Base-by-base conservation (phyloP, 2,329 filamentous ascomycete species). In the Paraphaeosphaeria minitans region DNA sequence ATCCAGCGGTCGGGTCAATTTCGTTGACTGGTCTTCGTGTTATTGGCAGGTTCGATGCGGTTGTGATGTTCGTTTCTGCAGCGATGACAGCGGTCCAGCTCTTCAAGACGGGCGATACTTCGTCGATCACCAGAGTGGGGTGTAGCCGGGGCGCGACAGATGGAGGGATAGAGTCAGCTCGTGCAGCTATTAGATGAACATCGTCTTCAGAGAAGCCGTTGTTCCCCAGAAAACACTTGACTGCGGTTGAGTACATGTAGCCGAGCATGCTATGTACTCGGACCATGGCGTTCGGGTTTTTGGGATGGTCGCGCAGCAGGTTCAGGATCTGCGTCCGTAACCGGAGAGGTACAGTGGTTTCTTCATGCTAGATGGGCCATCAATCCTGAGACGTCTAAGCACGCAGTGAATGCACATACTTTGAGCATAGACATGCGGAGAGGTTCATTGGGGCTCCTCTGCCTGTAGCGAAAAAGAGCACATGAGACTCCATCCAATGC, bases 191-290 rank as follows among this genome's bases (percentile, higher is more conserved):
- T 22, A 79, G 79, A 62, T 87, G 84, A 59, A 87, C 81, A 8
- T 76, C 76, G 16, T 75, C 69, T 21, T 81, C 71, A 12, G 79
- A 64, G 43, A 85, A 71, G 22, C 72, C 62, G 48, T 83, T 69
- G 49, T 79, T 76, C 19, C 75, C 66, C 64, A 78, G 82, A 66
- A 87, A 87, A 29, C 78, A 66, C 37, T 80, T 75, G 42, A 81
- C 83, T 0, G 84, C 83, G 0, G 74, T 73, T 1, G 85, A 82
- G 67, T 87, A 86, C 8, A 82, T 81, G 67, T 85, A 81, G 9
- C 85, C 85, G 4, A 88, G 77, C 24, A 83, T 75, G 14, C 85
- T 81, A 60, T 88, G 87, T 59, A 87, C 79, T 64, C 85, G 82
- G 3, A 84, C 83, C 14, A 86, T 71, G 63, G 83, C 82, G 46